These are phyloP conservation scores for Colletotrichum trifolii DNA, from an alignment of 2,329 filamentous ascomycete genomes.

Conservation along the genomic window DNA sequence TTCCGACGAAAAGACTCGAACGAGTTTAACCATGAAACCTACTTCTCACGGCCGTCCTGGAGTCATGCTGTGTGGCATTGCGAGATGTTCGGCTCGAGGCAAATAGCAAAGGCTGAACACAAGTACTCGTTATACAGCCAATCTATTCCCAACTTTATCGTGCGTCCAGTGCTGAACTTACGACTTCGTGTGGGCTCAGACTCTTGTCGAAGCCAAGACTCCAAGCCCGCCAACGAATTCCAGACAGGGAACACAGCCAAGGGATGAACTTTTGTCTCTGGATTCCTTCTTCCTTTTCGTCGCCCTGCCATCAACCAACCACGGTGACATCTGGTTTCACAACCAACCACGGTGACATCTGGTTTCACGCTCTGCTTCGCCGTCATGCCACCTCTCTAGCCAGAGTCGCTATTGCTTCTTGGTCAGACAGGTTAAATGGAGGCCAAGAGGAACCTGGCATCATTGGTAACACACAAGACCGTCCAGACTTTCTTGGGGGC, in stretches of 20 bases:
- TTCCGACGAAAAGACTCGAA: too few species aligned
- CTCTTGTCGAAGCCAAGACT: conserved; percentile 6
- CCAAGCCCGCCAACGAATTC: not conserved
- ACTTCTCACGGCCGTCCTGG: too few species aligned
- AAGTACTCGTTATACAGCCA: too few species aligned
- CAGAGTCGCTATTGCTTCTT: not conserved
- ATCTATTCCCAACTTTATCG: too few species aligned
- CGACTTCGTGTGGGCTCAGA: not conserved
- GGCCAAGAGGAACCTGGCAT: conserved; percentile 2
- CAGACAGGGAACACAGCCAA: conserved; percentile 15
- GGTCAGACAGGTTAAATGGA: not conserved
- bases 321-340: not conserved
- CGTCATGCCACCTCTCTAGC: conserved; percentile 7
- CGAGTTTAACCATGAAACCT: too few species aligned
- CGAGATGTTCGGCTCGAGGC: too few species aligned
- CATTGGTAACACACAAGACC: not conserved
- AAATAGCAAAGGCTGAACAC: too few species aligned
- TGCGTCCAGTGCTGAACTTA: too few species aligned
- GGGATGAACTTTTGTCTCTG: conserved; percentile 19
- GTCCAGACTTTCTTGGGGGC: conserved; percentile 6
- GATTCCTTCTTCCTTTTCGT: not conserved
- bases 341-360: not conserved
- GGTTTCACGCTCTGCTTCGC: not conserved
- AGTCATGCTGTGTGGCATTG: too few species aligned
- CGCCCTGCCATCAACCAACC: conserved; percentile 20